Evolutionary conservation across 176 grass and related monocot genomes (phyloP).

Genomic region (Pontederia paniculata): DNA sequence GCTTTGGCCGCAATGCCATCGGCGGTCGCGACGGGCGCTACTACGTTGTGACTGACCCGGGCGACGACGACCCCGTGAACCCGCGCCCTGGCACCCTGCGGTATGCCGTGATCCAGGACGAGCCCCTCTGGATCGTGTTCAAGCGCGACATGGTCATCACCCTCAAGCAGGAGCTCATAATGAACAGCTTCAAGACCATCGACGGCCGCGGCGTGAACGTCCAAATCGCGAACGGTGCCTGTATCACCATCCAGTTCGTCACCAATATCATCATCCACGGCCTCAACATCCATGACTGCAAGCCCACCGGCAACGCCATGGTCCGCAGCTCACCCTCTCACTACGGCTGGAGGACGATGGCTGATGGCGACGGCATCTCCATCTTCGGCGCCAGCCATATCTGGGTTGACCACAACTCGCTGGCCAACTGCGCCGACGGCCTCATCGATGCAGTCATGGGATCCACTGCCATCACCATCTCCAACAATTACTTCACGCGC

Average conservation of each 20-base stretch:
- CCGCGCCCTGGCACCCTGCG: constrained; percentile 4
- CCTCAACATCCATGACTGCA: constrained; percentile 5
- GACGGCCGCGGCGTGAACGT: constrained; percentile 10
- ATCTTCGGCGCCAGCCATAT: constrained; percentile 10
- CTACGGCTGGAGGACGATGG: constrained; percentile 6
- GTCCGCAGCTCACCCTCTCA: constrained; percentile 5
- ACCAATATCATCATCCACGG: constrained; percentile 6
- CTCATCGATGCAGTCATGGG: constrained; percentile 4
- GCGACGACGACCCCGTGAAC: constrained; percentile 13
- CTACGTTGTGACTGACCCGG: constrained; percentile 6
- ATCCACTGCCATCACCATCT: constrained; percentile 8
- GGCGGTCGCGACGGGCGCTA: constrained; percentile 1
- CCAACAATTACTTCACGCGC: constrained; percentile 9
- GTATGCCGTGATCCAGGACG: constrained; percentile 6
- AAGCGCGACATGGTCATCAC: constrained; percentile 12
- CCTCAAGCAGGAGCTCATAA: constrained; percentile 7
- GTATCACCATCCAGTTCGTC: constrained; percentile 10
- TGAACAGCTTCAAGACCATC: constrained; percentile 16
- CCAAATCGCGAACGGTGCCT: constrained; percentile 4
- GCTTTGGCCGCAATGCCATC: constrained; percentile 1
- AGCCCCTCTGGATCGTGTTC: constrained; percentile 10
- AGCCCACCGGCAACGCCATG: constrained; percentile 7
- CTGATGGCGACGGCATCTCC: constrained; percentile 2
- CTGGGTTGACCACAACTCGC: constrained; percentile 8
- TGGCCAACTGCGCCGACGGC: constrained; percentile 9